phyloP scores from a whole-genome alignment of 768 basidiomycete species.

The Pulveroboletus sp. region DNA sequence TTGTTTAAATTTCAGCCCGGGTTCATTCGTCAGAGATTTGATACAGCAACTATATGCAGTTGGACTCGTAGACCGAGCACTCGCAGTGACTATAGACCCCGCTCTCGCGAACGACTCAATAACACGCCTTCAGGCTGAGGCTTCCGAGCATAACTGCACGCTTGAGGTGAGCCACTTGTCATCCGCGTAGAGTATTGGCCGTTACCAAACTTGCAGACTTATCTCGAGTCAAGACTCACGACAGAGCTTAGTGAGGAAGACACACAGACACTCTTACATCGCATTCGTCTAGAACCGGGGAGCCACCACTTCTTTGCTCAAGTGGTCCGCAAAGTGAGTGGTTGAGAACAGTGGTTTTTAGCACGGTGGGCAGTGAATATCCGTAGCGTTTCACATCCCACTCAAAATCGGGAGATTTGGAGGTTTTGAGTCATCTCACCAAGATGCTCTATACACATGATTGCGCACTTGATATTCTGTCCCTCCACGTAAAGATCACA shows the following conservation, averaged over 20 bases:
- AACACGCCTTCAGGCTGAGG: conserved; percentile 51
- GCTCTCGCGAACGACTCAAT: conserved; percentile 44
- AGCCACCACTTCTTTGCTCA: conserved; percentile 57
- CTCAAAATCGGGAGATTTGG: conserved; percentile 53
- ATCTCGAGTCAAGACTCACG: conserved; percentile 54
- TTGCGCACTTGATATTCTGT: conserved; percentile 59
- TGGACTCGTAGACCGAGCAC: conserved; percentile 51
- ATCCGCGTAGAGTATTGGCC: not conserved
- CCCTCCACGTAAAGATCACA: conserved; percentile 60
- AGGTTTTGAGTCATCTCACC: conserved; percentile 66
- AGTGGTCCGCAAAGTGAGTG: conserved; percentile 51
- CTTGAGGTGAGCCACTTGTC: conserved; percentile 42
- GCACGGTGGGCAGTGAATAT: not conserved
- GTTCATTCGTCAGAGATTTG: conserved; percentile 26
- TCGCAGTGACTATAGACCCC: conserved; percentile 50
- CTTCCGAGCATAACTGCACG: conserved; percentile 55
- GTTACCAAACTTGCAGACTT: conserved; percentile 23
- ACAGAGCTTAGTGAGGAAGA: conserved; percentile 44
- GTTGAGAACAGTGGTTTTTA: not conserved
- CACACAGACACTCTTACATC: conserved; percentile 29
- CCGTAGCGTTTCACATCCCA: conserved; percentile 55
- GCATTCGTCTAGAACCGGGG: conserved; percentile 51
- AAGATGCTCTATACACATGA: conserved; percentile 58
- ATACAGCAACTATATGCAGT: conserved; percentile 50
- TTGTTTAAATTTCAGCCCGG: conserved; percentile 12